Conservation (phyloP, 2,329 filamentous ascomycete genomes). For the Penicillium brasilianum region DNA sequence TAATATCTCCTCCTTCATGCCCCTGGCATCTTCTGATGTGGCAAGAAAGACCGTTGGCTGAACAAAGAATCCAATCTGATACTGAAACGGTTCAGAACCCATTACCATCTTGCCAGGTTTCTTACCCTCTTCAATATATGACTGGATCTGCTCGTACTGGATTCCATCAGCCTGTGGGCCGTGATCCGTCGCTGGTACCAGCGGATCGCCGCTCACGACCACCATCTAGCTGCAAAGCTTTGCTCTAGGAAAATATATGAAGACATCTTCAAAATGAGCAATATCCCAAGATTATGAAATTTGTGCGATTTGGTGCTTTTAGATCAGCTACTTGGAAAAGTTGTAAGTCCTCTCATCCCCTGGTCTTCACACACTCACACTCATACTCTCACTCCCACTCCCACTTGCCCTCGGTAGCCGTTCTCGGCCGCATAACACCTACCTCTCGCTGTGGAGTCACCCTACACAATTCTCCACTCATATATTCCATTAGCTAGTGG, state of each 20-base stretch:
- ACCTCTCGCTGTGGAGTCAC: not conserved
- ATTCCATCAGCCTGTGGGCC: constrained; percentile 81
- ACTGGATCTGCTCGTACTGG: constrained; percentile 86
- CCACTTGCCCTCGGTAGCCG: no score
- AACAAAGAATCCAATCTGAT: constrained; percentile 80
- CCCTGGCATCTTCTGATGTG: constrained; percentile 70
- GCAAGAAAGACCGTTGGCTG: constrained; percentile 83
- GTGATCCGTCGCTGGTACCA: constrained; percentile 72
- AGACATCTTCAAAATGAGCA: no score
- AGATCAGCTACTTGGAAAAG: no score
- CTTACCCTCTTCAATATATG: constrained; percentile 70
- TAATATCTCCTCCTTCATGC: constrained; percentile 81
- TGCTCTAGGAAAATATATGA: no score
- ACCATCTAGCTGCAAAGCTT: constrained; percentile 5
- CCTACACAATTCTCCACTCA: not conserved
- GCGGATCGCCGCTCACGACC: constrained; percentile 53
- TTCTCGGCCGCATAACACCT: no score
- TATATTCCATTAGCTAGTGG: not conserved
- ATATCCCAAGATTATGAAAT: no score
- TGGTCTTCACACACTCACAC: no score
- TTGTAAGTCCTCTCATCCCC: no score
- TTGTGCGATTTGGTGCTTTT: no score
- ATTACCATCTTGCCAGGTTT: constrained; percentile 66
- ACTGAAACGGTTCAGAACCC: constrained; percentile 70
- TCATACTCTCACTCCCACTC: no score